Percentiles rank a stretch among this genome's conserved stretches.
Conservation (phyloP, 768 basidiomycete genomes). For the Coprinopsis cinerea region DNA sequence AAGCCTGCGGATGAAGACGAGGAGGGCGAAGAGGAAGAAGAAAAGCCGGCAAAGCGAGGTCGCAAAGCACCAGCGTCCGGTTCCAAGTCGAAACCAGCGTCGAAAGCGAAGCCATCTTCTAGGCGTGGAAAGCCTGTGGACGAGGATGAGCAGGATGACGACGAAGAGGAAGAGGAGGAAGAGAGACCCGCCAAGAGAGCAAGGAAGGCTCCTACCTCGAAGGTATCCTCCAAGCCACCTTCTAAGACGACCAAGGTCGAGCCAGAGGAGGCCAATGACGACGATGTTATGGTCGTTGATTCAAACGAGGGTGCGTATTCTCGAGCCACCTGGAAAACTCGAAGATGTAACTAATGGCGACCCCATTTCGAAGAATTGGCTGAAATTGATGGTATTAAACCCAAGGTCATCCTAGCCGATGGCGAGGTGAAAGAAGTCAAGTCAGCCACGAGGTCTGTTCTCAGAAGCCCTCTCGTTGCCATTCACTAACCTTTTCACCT, state of each 20-base stretch:
- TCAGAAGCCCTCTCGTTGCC: background rate
- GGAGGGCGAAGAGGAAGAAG: no score
- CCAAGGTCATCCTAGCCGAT: constrained; percentile 27
- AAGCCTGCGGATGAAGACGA: no score
- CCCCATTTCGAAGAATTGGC: constrained; percentile 25
- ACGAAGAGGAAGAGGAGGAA: no score
- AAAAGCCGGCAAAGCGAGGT: no score
- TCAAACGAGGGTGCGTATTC: background rate
- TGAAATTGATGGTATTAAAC: constrained; percentile 32
- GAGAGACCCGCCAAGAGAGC: no score
- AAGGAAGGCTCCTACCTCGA: no score
- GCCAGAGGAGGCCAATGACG: constrained; percentile 12
- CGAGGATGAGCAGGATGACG: no score
- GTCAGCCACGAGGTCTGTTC: constrained; percentile 1
- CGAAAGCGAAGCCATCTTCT: no score
- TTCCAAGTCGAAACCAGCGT: no score
- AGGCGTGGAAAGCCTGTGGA: no score
- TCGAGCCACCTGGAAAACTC: background rate
- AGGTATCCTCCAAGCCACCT: constrained; percentile 1
- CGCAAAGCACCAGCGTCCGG: no score
- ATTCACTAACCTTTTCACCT: background rate
- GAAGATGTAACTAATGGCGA: background rate
- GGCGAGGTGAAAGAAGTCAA: constrained; percentile 22
- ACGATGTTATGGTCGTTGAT: constrained; percentile 12
- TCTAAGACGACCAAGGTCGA: background rate